Evolutionary conservation across 139 green algal species (phyloP).

Genomic region (Chlorella sorokiniana): DNA sequence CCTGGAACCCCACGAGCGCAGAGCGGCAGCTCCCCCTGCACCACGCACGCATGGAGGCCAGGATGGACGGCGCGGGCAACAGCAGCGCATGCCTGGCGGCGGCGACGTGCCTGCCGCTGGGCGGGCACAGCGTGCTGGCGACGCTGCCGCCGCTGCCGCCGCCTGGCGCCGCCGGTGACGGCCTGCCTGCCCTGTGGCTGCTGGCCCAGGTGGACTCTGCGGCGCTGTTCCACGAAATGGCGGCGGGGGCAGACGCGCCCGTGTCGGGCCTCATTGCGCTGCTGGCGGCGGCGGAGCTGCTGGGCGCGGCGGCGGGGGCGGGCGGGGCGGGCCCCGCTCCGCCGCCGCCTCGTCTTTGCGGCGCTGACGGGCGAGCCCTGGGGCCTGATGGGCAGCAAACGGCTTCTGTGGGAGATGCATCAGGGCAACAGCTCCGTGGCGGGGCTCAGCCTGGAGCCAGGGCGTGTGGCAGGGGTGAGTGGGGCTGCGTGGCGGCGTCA

Average conservation of each 20-base stretch:
- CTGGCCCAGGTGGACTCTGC: conserved; percentile 57
- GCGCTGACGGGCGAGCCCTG: conserved; percentile 70
- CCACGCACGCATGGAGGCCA: conserved; percentile 46
- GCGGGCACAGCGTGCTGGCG: conserved; percentile 74
- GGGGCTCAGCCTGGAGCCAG: conserved; percentile 45
- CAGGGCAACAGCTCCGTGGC: not conserved
- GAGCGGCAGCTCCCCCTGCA: conserved; percentile 41
- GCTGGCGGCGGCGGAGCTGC: conserved; percentile 63
- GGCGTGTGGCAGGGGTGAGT: not conserved
- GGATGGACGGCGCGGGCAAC: conserved; percentile 60
- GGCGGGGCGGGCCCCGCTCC: not conserved
- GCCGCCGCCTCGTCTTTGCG: conserved; percentile 60
- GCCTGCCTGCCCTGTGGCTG: conserved; percentile 53
- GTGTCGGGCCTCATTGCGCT: conserved; percentile 76
- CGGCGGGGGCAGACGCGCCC: conserved; percentile 56
- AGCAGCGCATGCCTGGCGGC: conserved; percentile 55
- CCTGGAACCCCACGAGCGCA: conserved; percentile 18
- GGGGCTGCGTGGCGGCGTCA: not conserved
- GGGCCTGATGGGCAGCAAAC: conserved; percentile 72
- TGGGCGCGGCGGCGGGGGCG: conserved; percentile 42
- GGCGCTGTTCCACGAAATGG: conserved; percentile 65
- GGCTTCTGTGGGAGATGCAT: conserved; percentile 74
- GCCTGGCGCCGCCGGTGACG: not conserved
- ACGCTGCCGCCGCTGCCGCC: conserved; percentile 59
- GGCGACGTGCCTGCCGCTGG: conserved; percentile 67